Evolutionary conservation across 495 filamentous ascomycete species (phyloP).

Genomic region (Penicillium goetzii): DNA sequence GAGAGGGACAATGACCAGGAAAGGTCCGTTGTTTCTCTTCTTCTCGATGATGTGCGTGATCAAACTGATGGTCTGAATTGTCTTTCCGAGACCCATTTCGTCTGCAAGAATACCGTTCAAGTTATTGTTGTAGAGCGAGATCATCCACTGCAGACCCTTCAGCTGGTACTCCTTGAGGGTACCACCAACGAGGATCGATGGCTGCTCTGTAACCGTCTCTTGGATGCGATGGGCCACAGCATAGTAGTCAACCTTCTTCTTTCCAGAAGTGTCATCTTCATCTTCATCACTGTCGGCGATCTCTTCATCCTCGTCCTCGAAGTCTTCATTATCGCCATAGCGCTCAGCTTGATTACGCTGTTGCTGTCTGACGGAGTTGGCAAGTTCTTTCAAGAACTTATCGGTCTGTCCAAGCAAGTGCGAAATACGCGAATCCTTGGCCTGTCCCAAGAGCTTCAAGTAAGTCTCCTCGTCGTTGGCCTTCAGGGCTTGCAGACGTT

Average conservation of each 20-base stretch:
- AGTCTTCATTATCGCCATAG: slow-evolving; percentile 68
- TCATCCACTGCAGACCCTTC: slow-evolving; percentile 99
- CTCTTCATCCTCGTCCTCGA: slow-evolving; percentile 67
- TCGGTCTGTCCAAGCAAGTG: slow-evolving; percentile 95
- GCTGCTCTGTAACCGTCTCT: slow-evolving; percentile 84
- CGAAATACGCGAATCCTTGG: slow-evolving; percentile 98
- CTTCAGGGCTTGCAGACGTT: slow-evolving; percentile 98
- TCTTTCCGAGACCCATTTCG: slow-evolving; percentile 99
- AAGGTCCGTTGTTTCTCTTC: slow-evolving; percentile 91
- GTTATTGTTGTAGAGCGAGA: slow-evolving; percentile 99
- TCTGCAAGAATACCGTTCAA: slow-evolving; percentile 98
- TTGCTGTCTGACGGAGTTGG: slow-evolving; percentile 87
- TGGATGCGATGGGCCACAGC: slow-evolving; percentile 94
- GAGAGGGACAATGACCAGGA: slow-evolving; percentile 93
- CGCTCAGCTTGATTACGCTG: slow-evolving; percentile 79
- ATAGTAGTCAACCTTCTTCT: slow-evolving; percentile 92
- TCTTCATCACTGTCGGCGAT: slow-evolving; percentile 68
- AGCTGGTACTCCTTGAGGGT: slow-evolving; percentile 95
- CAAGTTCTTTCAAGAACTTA: slow-evolving; percentile 93
- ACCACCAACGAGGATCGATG: slow-evolving; percentile 84
- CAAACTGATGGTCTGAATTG: slow-evolving; percentile 97
- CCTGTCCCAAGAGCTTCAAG: slow-evolving; percentile 92
- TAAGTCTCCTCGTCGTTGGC: slow-evolving; percentile 99
- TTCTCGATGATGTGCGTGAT: slow-evolving; percentile 95
- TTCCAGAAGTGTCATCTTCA: slow-evolving; percentile 66